Percentiles rank a stretch among this genome's conserved stretches.
These are phyloP conservation scores for Meyerozyma sp. DNA, from an alignment of 1,139 yeast species.

Conservation along the genomic window DNA sequence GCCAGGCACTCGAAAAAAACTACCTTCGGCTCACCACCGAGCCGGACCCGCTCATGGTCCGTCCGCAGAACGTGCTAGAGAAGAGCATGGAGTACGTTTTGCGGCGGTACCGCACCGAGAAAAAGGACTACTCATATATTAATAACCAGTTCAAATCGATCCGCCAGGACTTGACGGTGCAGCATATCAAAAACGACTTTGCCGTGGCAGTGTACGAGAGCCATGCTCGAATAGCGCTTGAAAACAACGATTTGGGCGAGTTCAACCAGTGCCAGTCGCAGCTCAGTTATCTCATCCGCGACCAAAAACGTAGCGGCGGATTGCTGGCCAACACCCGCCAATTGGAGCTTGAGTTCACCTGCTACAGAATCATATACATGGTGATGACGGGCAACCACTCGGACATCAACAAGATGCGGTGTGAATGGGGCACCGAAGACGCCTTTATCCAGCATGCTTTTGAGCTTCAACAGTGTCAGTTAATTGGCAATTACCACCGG, in stretches of 20 bases:
- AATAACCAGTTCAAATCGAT: slow-evolving; percentile 89
- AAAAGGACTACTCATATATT: slow-evolving; percentile 61
- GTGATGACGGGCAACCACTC: slow-evolving; percentile 67
- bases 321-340: slow-evolving; percentile 11
- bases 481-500: slow-evolving; percentile 7
- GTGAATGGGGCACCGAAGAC: slow-evolving; percentile 18
- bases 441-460: slow-evolving; percentile 22
- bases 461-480: slow-evolving; percentile 14
- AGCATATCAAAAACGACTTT: slow-evolving; percentile 75
- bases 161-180: slow-evolving; percentile 91
- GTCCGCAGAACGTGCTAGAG: slow-evolving; percentile 63
- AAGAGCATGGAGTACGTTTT: slow-evolving; percentile 54
- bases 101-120: slow-evolving; percentile 48
- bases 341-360: slow-evolving; percentile 55
- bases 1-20: slow-evolving; percentile 63
- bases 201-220: slow-evolving; percentile 77
- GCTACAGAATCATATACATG: slow-evolving; percentile 74
- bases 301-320: background rate
- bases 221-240: slow-evolving; percentile 84
- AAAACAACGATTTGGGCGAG: slow-evolving; percentile 82
- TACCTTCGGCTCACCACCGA: slow-evolving; percentile 85
- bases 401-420: slow-evolving; percentile 37
- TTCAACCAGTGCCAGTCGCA: slow-evolving; percentile 93
- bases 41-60: slow-evolving; percentile 78
- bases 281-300: slow-evolving; percentile 42